These are phyloP conservation scores for Chloropicon primus DNA, from an alignment of 139 green algal genomes.

Conservation along the genomic window DNA sequence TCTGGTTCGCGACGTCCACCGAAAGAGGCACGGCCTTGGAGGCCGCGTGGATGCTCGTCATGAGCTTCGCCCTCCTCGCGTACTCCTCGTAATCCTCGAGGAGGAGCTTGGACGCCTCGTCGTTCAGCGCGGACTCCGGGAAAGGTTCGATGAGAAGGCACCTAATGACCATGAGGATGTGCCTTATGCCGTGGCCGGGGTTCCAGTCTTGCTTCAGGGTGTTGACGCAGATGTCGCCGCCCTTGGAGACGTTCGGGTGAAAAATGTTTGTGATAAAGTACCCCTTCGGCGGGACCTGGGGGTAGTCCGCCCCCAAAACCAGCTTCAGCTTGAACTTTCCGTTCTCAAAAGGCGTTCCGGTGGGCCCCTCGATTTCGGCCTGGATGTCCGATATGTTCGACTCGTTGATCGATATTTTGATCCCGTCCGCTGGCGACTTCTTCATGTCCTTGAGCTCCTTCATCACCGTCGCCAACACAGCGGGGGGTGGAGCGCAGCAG, in stretches of 20 bases:
- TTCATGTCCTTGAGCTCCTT: conserved; percentile 61
- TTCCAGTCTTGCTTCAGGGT: conserved; percentile 93
- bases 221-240: conserved; percentile 96
- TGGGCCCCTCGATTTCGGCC: conserved; percentile 74
- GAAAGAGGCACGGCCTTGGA: conserved; percentile 46
- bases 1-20: conserved; percentile 46
- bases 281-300: conserved; percentile 29
- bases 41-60: conserved; percentile 74
- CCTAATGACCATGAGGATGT: conserved; percentile 68
- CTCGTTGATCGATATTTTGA: conserved; percentile 72
- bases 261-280: conserved; percentile 91
- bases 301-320: conserved; percentile 26
- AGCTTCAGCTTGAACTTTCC: conserved; percentile 72
- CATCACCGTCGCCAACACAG: conserved; percentile 15
- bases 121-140: conserved; percentile 89
- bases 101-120: conserved; percentile 90
- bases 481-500: conserved; percentile 5
- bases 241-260: conserved; percentile 81
- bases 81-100: conserved; percentile 81
- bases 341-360: conserved; percentile 76
- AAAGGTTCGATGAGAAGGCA: conserved; percentile 96
- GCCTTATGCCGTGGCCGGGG: conserved; percentile 61
- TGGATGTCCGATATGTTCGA: conserved; percentile 67
- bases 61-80: conserved; percentile 51
- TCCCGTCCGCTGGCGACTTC: conserved; percentile 49